Conservation (phyloP, 805 yeast species). For the Sungouiozyma intestinalis region DNA sequence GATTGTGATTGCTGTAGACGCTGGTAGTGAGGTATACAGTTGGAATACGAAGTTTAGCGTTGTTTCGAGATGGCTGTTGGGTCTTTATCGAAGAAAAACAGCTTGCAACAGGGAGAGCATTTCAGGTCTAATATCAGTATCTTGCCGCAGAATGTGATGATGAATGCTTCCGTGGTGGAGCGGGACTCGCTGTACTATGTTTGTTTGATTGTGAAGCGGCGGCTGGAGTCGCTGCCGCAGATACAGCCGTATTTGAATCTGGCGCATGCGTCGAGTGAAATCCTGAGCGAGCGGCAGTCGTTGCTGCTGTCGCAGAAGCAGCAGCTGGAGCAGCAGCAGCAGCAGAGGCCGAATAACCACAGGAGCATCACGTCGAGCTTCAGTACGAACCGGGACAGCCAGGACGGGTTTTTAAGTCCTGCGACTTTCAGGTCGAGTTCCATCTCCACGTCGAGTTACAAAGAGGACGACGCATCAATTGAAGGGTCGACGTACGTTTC, state of each 20-base stretch:
- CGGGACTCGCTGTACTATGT: constrained; percentile 63
- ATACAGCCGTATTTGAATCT: constrained; percentile 56
- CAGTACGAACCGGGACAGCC: constrained; percentile 10
- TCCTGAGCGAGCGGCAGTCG: constrained; percentile 64
- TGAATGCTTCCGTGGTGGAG: constrained; percentile 55
- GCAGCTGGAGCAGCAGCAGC: constrained; percentile 14
- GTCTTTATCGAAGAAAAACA: constrained; percentile 1
- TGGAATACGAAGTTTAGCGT: too few relatives aligned
- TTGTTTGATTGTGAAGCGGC: constrained; percentile 43
- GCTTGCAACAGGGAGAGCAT: constrained; percentile 1
- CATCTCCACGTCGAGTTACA: constrained; percentile 26
- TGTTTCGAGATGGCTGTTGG: constrained; percentile 3
- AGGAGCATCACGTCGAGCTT: constrained; percentile 13
- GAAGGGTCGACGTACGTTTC: constrained; percentile 20
- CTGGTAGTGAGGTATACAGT: too few relatives aligned
- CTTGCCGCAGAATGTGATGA: constrained; percentile 30
- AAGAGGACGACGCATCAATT: constrained; percentile 25
- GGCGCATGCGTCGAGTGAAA: constrained; percentile 59
- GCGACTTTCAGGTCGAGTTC: constrained; percentile 25
- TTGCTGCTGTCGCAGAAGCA: constrained; percentile 33
- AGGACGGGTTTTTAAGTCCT: constrained; percentile 10
- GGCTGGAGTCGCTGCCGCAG: constrained; percentile 52
- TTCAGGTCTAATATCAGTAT: constrained; percentile 5
- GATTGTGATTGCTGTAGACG: too few relatives aligned
- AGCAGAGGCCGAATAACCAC: constrained; percentile 7